Evolutionary conservation across 345 rosid species (phyloP), one percentile per base, ranked within the genome.

Genomic region (Eucalyptus dawsonii): DNA sequence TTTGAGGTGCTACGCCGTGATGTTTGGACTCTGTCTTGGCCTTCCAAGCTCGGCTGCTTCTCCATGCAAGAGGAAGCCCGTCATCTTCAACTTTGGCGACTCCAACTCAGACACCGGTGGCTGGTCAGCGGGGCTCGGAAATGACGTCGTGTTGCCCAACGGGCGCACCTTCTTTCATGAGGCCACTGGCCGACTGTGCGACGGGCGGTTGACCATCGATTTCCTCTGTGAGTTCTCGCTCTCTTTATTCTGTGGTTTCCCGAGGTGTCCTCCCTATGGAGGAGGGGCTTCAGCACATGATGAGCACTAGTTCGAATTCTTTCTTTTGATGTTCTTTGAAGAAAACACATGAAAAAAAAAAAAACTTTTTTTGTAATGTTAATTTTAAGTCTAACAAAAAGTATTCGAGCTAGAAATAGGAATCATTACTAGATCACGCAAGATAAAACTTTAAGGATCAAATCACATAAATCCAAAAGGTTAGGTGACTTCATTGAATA

Each of bases 31-130:
- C 87, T 16, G 86, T 45, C 80, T 89, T 67, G 76, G 40, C 51
- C 88, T 76, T 85, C 89, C 92, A 22, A 47, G 31, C 14, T 88
- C 54, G 34, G 92, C 89, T 69, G 91, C 53, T 29, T 88, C 91
- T 51, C 92, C 88, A n/a, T 91, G 94, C 89, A 87, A 44, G 31
- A 92, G 81, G 37, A 86, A 53, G n/a, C 92, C 94, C 4, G 53
- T 93, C 34, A 60, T 94, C 87, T 88, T 94, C 88, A 94, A 94
- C 90, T 92, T 94, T 9, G 95, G 96, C 1, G 95, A 94, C 89
- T 93, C 95, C 1, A 94, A 94, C 80, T 94, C 94, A 1, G 95
- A 94, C 89, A 93, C 94, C 8, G 95, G 95, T 27, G 95, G 95
- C 50, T 89, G 76, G 72, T 86, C 91, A n/a, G 4, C 91, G 11